Conservation (phyloP, 2,329 filamentous ascomycete genomes). For the Rasamsonia emersonii region DNA sequence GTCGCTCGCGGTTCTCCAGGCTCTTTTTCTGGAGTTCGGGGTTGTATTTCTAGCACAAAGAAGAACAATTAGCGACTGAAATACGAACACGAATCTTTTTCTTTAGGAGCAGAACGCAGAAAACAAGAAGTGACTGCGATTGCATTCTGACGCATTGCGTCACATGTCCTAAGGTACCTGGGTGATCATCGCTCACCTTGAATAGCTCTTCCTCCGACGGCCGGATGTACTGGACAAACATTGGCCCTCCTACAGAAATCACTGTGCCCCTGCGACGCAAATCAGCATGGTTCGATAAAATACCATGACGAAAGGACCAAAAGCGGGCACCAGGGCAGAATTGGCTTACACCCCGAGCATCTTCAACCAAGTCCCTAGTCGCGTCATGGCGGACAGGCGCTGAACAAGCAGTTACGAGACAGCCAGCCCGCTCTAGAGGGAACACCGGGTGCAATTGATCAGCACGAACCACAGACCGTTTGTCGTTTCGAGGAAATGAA, state of each 20-base stretch:
- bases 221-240: conserved; percentile 60
- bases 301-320: neutral
- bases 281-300: conserved; percentile 5
- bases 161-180: too few species aligned
- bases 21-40: conserved; percentile 86
- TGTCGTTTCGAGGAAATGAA: too few species aligned
- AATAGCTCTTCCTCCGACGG: conserved; percentile 91
- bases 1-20: conserved; percentile 66
- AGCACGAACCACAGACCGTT: too few species aligned
- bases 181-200: conserved; percentile 38
- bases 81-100: too few species aligned
- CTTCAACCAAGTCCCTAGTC: conserved; percentile 49
- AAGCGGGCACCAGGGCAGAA: neutral
- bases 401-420: neutral
- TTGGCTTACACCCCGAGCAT: conserved; percentile 58
- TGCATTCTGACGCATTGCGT: too few species aligned
- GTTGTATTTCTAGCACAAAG: conserved; percentile 67
- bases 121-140: too few species aligned
- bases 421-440: too few species aligned
- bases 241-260: conserved; percentile 75
- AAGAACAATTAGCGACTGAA: too few species aligned
- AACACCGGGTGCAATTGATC: neutral
- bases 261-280: conserved; percentile 51
- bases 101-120: too few species aligned
- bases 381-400: conserved; percentile 39